Conservation (phyloP, 768 basidiomycete genomes). For the Suillus subalutaceus region DNA sequence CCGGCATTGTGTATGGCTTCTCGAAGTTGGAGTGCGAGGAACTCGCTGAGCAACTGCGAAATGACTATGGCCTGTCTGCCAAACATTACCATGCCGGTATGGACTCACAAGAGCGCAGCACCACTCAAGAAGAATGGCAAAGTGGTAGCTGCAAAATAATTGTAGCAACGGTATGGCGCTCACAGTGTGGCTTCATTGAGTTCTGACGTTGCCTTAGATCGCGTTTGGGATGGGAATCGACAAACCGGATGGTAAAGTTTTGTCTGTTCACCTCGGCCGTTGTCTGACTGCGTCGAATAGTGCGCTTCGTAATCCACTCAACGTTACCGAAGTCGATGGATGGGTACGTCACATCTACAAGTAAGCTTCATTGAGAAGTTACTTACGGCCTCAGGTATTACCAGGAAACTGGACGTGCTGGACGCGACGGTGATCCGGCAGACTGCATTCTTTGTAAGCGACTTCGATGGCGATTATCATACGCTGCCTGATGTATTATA, state of each 20-base stretch:
- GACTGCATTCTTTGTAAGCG: slow-evolving; percentile 85
- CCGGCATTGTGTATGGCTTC: slow-evolving; percentile 87
- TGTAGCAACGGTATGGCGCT: slow-evolving; percentile 79
- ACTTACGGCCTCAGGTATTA: slow-evolving; percentile 59
- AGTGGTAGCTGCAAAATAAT: slow-evolving; percentile 73
- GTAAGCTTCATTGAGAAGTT: slow-evolving; percentile 13
- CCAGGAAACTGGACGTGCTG: slow-evolving; percentile 97
- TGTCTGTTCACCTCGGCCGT: background rate
- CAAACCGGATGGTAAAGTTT: slow-evolving; percentile 67
- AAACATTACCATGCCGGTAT: slow-evolving; percentile 89
- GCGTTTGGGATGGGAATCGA: slow-evolving; percentile 99
- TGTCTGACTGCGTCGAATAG: slow-evolving; percentile 39
- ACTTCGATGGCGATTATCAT: background rate
- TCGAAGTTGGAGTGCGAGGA: slow-evolving; percentile 78
- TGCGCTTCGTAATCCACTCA: slow-evolving; percentile 91
- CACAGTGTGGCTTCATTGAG: background rate
- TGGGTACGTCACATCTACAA: slow-evolving; percentile 51
- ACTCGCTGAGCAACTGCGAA: slow-evolving; percentile 67
- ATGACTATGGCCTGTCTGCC: slow-evolving; percentile 60
- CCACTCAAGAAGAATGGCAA: slow-evolving; percentile 75
- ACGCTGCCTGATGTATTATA: background rate
- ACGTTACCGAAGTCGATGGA: slow-evolving; percentile 83
- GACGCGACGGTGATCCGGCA: slow-evolving; percentile 83
- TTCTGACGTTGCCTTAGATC: slow-evolving; percentile 51
- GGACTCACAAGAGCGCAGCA: slow-evolving; percentile 58